Evolutionary conservation across 2,329 filamentous ascomycete species (phyloP).

Genomic region (Aureobasidium sp.): DNA sequence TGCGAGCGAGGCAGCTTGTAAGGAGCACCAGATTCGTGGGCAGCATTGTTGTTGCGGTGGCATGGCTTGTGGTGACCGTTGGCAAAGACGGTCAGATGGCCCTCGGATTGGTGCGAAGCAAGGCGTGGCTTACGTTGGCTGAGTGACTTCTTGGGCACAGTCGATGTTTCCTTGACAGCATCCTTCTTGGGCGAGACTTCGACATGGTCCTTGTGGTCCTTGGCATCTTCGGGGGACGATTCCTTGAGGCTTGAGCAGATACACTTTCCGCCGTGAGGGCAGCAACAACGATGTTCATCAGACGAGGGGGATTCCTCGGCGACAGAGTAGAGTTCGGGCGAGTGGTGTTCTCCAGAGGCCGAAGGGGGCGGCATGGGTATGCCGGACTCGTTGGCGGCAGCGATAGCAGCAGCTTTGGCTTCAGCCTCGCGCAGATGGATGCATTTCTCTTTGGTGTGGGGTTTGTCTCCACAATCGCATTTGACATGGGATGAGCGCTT

Average conservation of each 20-base stretch:
- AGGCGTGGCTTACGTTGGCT: constrained; percentile 44
- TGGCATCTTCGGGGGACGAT: constrained; percentile 14
- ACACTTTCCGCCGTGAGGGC: constrained; percentile 52
- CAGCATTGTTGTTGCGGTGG: constrained; percentile 56
- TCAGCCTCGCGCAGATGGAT: constrained; percentile 33
- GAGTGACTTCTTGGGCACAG: constrained; percentile 7
- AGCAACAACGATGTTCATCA: constrained; percentile 41
- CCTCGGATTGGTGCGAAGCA: constrained; percentile 51
- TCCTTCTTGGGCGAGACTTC: constrained; percentile 46
- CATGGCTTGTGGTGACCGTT: constrained; percentile 59
- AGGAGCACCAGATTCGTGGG: constrained; percentile 53
- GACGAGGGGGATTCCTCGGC: constrained; percentile 22
- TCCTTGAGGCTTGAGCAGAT: constrained; percentile 51
- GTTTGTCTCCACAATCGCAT: constrained; percentile 87
- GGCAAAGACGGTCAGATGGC: constrained; percentile 51
- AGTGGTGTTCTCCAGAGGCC: constrained; percentile 16
- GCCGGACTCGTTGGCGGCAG: not conserved
- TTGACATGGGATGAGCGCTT: constrained; percentile 89
- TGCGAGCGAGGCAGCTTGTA: constrained; percentile 53
- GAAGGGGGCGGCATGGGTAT: not conserved
- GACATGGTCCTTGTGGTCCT: constrained; percentile 20
- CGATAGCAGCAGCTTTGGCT: constrained; percentile 22
- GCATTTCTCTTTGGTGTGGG: constrained; percentile 49
- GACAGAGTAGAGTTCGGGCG: constrained; percentile 24
- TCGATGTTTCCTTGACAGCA: constrained; percentile 19